These are phyloP conservation scores for Amyloporia xantha DNA, from an alignment of 768 basidiomycete genomes.

Conservation along the genomic window DNA sequence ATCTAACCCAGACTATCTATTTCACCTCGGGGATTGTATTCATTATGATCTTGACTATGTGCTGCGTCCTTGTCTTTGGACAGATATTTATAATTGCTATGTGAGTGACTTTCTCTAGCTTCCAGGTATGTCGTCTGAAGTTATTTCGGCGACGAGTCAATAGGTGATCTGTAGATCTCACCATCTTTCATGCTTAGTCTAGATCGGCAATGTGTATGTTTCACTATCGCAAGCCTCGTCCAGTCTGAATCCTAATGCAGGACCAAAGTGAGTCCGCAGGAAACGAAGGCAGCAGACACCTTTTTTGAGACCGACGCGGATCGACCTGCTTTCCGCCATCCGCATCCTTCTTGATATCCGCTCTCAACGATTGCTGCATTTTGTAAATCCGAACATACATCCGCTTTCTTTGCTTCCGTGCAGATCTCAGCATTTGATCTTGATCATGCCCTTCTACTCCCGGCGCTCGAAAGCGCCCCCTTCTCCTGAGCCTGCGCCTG, in stretches of 20 bases:
- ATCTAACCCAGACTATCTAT: too few species aligned
- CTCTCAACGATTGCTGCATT: not conserved
- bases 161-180: too few species aligned
- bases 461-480: not conserved
- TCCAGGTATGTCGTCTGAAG: too few species aligned
- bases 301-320: not conserved
- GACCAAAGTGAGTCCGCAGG: not conserved
- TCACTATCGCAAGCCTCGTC: too few species aligned
- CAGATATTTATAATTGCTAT: too few species aligned
- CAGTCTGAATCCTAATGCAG: not conserved
- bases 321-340: not conserved
- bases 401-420: not conserved
- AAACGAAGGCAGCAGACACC: not conserved
- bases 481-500: not conserved
- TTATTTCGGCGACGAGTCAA: too few species aligned
- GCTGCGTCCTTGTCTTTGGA: too few species aligned
- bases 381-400: not conserved
- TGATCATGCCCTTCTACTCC: not conserved
- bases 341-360: not conserved
- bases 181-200: too few species aligned
- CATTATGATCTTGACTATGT: too few species aligned
- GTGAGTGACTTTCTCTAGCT: too few species aligned
- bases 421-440: not conserved
- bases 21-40: too few species aligned
- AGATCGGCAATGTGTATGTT: too few species aligned